Percentiles rank a stretch among this genome's conserved stretches.
Conservation (phyloP, 202 grass and related monocot species). For the Setaria italica region DNA sequence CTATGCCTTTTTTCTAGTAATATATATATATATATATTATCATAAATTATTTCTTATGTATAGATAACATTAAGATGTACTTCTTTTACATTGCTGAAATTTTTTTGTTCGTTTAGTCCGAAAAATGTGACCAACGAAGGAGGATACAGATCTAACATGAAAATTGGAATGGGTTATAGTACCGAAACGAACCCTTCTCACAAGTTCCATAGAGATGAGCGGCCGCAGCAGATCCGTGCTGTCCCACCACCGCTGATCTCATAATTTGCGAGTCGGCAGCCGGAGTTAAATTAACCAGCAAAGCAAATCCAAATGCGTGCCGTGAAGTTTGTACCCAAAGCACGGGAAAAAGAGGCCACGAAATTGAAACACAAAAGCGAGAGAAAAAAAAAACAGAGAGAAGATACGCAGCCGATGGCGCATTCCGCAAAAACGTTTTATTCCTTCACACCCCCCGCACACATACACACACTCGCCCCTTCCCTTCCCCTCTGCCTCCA, state of each 20-base stretch:
- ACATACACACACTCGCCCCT: neutral
- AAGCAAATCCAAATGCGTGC: conserved; percentile 31
- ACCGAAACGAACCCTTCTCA: neutral
- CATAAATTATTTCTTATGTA: too few species aligned
- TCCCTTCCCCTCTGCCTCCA: neutral
- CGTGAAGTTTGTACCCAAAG: neutral
- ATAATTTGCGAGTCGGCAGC: neutral
- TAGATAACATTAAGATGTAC: too few species aligned
- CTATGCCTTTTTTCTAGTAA: too few species aligned
- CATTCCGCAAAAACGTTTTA: conserved; percentile 42
- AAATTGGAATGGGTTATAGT: neutral
- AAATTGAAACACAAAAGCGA: neutral
- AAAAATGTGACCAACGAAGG: too few species aligned
- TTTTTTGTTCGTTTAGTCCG: too few species aligned
- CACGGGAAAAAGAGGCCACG: neutral
- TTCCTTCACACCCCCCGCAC: conserved; percentile 25
- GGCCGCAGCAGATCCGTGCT: neutral
- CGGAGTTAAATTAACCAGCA: conserved; percentile 27
- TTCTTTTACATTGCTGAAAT: too few species aligned
- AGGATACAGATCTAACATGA: neutral
- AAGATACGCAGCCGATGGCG: neutral
- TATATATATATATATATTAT: too few species aligned
- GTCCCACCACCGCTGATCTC: neutral
- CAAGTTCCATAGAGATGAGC: too few species aligned
- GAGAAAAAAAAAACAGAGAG: neutral